Evolutionary conservation across 441 rosid genomes (phyloP).

Genomic region (Erysimum cheiri): DNA sequence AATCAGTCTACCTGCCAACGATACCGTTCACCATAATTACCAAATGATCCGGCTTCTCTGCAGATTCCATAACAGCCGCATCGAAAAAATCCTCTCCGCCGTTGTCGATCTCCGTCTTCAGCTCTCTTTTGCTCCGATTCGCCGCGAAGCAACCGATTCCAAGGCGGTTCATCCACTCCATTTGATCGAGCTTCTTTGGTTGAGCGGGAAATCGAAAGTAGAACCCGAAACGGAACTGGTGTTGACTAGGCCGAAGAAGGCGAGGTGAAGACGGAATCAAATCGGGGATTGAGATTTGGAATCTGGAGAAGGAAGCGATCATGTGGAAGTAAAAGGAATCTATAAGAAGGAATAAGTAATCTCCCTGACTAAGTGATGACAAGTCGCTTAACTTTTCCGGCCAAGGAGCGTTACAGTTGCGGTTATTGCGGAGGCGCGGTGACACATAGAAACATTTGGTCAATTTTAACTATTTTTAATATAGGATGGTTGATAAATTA

Average conservation of each 20-base stretch:
- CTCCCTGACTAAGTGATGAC: neutral
- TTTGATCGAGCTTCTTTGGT: constrained; percentile 36
- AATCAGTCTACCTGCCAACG: constrained; percentile 78
- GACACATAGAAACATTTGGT: neutral
- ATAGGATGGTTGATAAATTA: neutral
- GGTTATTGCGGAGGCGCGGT: constrained; percentile 28
- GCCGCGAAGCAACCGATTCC: constrained; percentile 61
- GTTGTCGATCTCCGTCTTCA: constrained; percentile 61
- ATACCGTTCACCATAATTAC: constrained; percentile 92
- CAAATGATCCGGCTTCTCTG: constrained; percentile 71
- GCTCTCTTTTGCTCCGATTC: constrained; percentile 35
- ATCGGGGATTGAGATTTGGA: constrained; percentile 35
- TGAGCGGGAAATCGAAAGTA: constrained; percentile 14
- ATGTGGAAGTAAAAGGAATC: constrained; percentile 47
- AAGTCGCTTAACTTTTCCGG: constrained; percentile 29
- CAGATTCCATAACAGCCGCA: constrained; percentile 46
- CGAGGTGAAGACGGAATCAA: constrained; percentile 28
- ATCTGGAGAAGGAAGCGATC: constrained; percentile 44
- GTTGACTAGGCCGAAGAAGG: constrained; percentile 27
- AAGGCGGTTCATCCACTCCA: constrained; percentile 53
- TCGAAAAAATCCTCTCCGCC: constrained; percentile 72
- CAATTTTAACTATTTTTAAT: neutral
- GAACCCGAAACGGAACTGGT: constrained; percentile 26
- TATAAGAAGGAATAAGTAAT: neutral
- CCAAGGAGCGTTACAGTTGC: constrained; percentile 26